These are phyloP conservation scores for Rutidosis leptorrhynchoides DNA, from an alignment of 129 eudicot species.

Conservation along the genomic window DNA sequence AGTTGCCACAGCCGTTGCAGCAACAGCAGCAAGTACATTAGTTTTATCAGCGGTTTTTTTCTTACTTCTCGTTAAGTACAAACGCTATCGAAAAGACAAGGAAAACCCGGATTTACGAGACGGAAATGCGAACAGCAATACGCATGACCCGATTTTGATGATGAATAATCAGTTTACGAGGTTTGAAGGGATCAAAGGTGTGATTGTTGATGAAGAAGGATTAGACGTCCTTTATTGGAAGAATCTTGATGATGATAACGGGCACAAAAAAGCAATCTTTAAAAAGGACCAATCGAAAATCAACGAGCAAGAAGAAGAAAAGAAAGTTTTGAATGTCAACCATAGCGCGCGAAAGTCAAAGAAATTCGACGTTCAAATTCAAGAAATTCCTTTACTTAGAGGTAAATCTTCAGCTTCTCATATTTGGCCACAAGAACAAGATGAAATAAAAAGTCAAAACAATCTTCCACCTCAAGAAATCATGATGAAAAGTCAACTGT, in stretches of 20 bases:
- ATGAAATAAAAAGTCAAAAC: constrained; percentile 24
- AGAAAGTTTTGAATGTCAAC: constrained; percentile 32
- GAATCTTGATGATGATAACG: constrained; percentile 43
- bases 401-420: constrained; percentile 76
- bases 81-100: constrained; percentile 34
- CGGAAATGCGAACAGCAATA: constrained; percentile 15
- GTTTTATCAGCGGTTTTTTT: constrained; percentile 61
- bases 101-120: constrained; percentile 13
- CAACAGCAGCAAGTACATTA: constrained; percentile 68
- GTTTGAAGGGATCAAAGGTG: constrained; percentile 44
- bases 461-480: constrained; percentile 29
- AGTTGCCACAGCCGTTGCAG: constrained; percentile 68
- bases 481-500: constrained; percentile 27
- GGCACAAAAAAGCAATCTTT: constrained; percentile 27
- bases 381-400: constrained; percentile 57
- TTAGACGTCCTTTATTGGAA: constrained; percentile 93
- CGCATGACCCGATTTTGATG: constrained; percentile 18
- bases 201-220: constrained; percentile 91
- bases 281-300: constrained; percentile 25
- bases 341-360: constrained; percentile 21
- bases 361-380: constrained; percentile 33
- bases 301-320: constrained; percentile 40
- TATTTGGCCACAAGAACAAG: constrained; percentile 37
- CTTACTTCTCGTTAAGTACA: constrained; percentile 39
- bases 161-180: constrained; percentile 41